Percentiles rank a stretch among this genome's conserved stretches.
Evolutionary conservation across 345 rosid species (phyloP).

Genomic region (Salix udensis): DNA sequence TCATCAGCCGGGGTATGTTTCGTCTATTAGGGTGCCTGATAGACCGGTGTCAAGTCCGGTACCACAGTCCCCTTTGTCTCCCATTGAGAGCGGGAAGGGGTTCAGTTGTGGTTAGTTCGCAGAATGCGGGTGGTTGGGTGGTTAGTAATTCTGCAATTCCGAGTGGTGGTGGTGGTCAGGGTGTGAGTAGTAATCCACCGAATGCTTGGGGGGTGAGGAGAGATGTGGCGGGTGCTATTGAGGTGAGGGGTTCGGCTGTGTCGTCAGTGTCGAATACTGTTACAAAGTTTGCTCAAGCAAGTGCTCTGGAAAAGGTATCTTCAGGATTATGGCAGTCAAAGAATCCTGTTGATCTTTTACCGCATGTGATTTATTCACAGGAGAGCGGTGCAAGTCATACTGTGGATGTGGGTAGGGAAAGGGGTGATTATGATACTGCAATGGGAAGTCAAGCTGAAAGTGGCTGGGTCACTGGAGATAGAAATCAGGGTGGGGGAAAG

Average conservation of each 20-base stretch:
- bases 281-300: constrained; percentile 25
- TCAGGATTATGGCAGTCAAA: constrained; percentile 28
- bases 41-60: constrained; percentile 12
- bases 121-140: too few relatives aligned
- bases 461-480: constrained; percentile 6
- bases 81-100: too few relatives aligned
- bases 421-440: neutral
- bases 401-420: constrained; percentile 6
- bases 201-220: constrained; percentile 23
- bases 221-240: constrained; percentile 2
- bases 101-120: too few relatives aligned
- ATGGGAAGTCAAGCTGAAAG: constrained; percentile 7
- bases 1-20: constrained; percentile 6
- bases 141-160: neutral
- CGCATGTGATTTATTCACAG: constrained; percentile 11
- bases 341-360: constrained; percentile 17
- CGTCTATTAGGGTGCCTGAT: constrained; percentile 13
- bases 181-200: constrained; percentile 12
- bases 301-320: constrained; percentile 29
- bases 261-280: neutral
- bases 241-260: neutral
- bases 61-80: neutral
- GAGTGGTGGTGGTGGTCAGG: too few relatives aligned
- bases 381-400: constrained; percentile 1
- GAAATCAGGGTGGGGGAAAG: constrained; percentile 1